Evolutionary conservation across 768 basidiomycete genomes (phyloP).

Genomic region (Rossbeevera mucosa): DNA sequence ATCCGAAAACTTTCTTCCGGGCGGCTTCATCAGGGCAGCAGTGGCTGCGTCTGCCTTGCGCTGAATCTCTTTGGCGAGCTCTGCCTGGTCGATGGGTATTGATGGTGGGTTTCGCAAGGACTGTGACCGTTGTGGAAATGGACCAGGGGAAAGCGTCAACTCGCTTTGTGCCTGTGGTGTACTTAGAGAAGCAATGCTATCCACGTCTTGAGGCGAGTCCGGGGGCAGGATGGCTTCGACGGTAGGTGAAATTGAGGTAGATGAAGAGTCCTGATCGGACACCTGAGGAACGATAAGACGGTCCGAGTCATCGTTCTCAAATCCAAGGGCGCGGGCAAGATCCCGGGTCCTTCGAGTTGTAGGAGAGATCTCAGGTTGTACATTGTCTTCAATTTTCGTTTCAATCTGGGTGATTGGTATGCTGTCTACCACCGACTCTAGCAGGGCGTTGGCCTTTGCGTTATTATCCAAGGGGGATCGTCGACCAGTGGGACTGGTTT

Average conservation of each 20-base stretch:
- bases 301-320: slow-evolving; percentile 47
- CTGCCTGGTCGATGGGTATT: slow-evolving; percentile 44
- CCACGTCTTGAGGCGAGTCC: slow-evolving; percentile 17
- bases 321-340: slow-evolving; percentile 66
- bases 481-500: slow-evolving; percentile 29
- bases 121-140: slow-evolving; percentile 26
- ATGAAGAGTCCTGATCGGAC: slow-evolving; percentile 23
- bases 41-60: slow-evolving; percentile 66
- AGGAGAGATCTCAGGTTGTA: slow-evolving; percentile 39
- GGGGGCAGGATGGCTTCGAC: slow-evolving; percentile 30
- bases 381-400: slow-evolving; percentile 22
- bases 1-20: slow-evolving; percentile 40
- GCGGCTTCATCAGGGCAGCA: slow-evolving; percentile 49
- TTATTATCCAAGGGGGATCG: slow-evolving; percentile 43
- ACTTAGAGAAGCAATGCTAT: slow-evolving; percentile 5
- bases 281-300: slow-evolving; percentile 20
- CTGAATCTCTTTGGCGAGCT: slow-evolving; percentile 62
- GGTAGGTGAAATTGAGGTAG: slow-evolving; percentile 33
- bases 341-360: slow-evolving; percentile 64
- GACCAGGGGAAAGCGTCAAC: slow-evolving; percentile 14
- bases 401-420: slow-evolving; percentile 40
- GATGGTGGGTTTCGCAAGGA: slow-evolving; percentile 38
- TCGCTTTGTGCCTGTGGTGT: slow-evolving; percentile 2
- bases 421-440: slow-evolving; percentile 58
- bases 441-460: slow-evolving; percentile 58